These are phyloP conservation scores for Bipolaris bicolor DNA, from an alignment of 2,329 filamentous ascomycete species.

Conservation along the genomic window DNA sequence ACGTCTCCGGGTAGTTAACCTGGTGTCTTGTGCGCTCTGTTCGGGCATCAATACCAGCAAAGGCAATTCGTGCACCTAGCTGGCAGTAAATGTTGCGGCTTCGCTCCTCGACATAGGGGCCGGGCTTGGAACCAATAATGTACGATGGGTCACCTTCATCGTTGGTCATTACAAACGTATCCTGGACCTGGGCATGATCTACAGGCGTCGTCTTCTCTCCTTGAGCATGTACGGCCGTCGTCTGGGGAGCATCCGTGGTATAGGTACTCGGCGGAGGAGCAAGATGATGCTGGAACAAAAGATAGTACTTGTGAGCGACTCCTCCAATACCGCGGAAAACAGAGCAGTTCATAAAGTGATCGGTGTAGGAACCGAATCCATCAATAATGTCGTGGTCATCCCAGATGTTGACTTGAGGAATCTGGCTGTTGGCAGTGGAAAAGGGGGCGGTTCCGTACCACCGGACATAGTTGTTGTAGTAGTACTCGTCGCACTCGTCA, in stretches of 20 bases:
- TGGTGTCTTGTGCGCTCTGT: slow-evolving; percentile 87
- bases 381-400: slow-evolving; percentile 72
- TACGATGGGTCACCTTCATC: slow-evolving; percentile 71
- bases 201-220: slow-evolving; percentile 61
- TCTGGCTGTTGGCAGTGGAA: slow-evolving; percentile 65
- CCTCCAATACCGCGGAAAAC: slow-evolving; percentile 71
- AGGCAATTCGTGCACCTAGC: slow-evolving; percentile 68
- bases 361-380: slow-evolving; percentile 69
- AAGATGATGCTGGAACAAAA: slow-evolving; percentile 76
- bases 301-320: slow-evolving; percentile 65
- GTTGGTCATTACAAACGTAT: slow-evolving; percentile 72
- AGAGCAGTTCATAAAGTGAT: slow-evolving; percentile 69
- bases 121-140: slow-evolving; percentile 77
- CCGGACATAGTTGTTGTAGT: slow-evolving; percentile 65
- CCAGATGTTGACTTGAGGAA: slow-evolving; percentile 70
- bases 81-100: slow-evolving; percentile 68
- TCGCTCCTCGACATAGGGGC: slow-evolving; percentile 67
- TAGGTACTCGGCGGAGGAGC: slow-evolving; percentile 85
- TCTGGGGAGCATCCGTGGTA: slow-evolving; percentile 72
- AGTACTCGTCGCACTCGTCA: slow-evolving; percentile 65
- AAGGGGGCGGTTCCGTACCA: slow-evolving; percentile 75
- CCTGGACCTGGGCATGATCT: slow-evolving; percentile 74
- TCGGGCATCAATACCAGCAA: slow-evolving; percentile 65
- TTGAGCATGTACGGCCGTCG: slow-evolving; percentile 55
- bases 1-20: slow-evolving; percentile 79